Percentiles rank a stretch among this genome's conserved stretches.
These are phyloP conservation scores for Wickerhamomyces alni DNA, from an alignment of 805 yeast genomes.

Conservation along the genomic window DNA sequence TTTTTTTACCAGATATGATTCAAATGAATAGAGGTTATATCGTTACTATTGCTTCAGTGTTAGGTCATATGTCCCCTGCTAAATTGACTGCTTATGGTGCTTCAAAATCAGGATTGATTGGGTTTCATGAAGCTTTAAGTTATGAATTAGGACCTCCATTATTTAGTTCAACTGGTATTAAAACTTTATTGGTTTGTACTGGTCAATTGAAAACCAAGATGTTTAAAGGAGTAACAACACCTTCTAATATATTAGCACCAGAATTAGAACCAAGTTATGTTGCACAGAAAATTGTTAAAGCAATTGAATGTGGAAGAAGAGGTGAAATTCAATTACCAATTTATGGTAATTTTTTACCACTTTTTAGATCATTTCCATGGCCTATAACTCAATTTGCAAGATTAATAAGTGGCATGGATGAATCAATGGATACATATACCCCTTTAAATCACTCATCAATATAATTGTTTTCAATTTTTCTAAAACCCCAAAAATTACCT, in stretches of 20 bases:
- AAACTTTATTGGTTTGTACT: slow-evolving; percentile 74
- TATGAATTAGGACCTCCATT: slow-evolving; percentile 54
- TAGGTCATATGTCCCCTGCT: slow-evolving; percentile 85
- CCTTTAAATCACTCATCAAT: slow-evolving; percentile 25
- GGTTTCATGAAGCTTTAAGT: slow-evolving; percentile 75
- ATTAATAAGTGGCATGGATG: slow-evolving; percentile 39
- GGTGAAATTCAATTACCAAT: slow-evolving; percentile 72
- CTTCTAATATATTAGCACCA: slow-evolving; percentile 75
- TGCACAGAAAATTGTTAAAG: slow-evolving; percentile 50
- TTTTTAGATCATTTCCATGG: slow-evolving; percentile 69
- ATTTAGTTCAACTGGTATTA: slow-evolving; percentile 46
- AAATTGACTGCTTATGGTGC: slow-evolving; percentile 79
- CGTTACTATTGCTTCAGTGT: slow-evolving; percentile 75
- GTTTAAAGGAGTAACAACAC: slow-evolving; percentile 72
- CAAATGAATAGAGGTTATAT: slow-evolving; percentile 59
- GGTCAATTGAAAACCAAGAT: slow-evolving; percentile 77
- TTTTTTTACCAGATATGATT: slow-evolving; percentile 72
- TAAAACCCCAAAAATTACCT: slow-evolving; percentile 43
- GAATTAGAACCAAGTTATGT: slow-evolving; percentile 64
- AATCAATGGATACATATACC: slow-evolving; percentile 27
- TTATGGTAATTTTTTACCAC: slow-evolving; percentile 70
- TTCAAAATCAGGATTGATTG: slow-evolving; percentile 79
- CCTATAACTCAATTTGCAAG: slow-evolving; percentile 42
- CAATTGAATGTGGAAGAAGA: slow-evolving; percentile 53
- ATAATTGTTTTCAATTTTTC: slow-evolving; percentile 50